Percentiles rank a stretch among this genome's conserved stretches.
Evolutionary conservation across 768 basidiomycete species (phyloP).

Genomic region (Epithele typhae): DNA sequence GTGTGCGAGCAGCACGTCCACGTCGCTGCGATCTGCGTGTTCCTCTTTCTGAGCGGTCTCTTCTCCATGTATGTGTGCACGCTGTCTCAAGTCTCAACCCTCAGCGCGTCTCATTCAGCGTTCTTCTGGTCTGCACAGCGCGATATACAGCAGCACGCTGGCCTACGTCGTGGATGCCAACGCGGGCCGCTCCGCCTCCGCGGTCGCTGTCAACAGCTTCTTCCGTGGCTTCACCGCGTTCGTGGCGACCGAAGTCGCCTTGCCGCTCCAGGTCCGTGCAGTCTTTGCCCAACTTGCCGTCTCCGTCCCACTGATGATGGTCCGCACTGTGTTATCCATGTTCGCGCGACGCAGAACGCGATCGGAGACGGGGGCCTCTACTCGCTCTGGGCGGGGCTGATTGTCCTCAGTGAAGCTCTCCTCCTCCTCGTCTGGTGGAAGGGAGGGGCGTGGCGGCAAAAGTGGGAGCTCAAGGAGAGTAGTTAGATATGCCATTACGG

Average conservation of each 20-base stretch:
- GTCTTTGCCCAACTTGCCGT: not conserved
- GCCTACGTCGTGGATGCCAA: slow-evolving; percentile 90
- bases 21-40: slow-evolving; percentile 64
- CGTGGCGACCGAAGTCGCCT: slow-evolving; percentile 64
- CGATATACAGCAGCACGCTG: slow-evolving; percentile 65
- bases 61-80: slow-evolving; percentile 75
- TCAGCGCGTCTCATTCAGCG: too few relatives aligned
- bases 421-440: slow-evolving; percentile 58
- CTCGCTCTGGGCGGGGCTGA: slow-evolving; percentile 56
- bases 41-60: slow-evolving; percentile 71
- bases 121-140: slow-evolving; percentile 29
- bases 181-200: slow-evolving; percentile 70
- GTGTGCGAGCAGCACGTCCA: slow-evolving; percentile 56
- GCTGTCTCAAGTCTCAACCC: slow-evolving; percentile 28
- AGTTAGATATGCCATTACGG: too few relatives aligned
- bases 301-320: too few relatives aligned
- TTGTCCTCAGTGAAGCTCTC: slow-evolving; percentile 49
- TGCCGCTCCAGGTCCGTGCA: slow-evolving; percentile 59
- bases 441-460: slow-evolving; percentile 56
- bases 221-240: slow-evolving; percentile 71
- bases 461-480: slow-evolving; percentile 45
- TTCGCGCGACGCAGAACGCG: slow-evolving; percentile 39
- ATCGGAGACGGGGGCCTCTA: slow-evolving; percentile 82
- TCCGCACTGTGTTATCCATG: not conserved
- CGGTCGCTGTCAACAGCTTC: slow-evolving; percentile 71